These are phyloP conservation scores for Pichia californica DNA, from an alignment of 805 yeast species.

Conservation along the genomic window DNA sequence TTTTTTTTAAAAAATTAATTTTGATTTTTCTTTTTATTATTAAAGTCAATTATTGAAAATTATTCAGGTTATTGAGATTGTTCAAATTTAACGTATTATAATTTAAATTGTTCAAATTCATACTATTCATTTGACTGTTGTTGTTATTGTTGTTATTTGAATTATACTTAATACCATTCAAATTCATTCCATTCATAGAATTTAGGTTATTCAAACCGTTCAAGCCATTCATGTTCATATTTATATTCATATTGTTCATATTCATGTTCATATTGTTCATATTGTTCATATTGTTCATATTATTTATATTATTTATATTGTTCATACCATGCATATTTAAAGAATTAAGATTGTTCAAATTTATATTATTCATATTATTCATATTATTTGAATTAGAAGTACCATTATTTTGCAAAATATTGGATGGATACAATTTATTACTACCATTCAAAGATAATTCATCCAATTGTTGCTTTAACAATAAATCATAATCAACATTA, in stretches of 20 bases:
- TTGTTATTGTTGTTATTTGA: neutral
- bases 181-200: neutral
- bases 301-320: neutral
- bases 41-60: neutral
- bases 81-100: neutral
- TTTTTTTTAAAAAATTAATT: no score
- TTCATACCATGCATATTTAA: neutral
- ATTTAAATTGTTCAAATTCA: neutral
- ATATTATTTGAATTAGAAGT: no score
- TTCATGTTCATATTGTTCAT: neutral
- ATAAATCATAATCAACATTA: slow-evolving; percentile 21
- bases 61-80: neutral
- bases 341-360: neutral
- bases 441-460: slow-evolving; percentile 19
- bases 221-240: neutral
- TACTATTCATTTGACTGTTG: no score
- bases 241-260: neutral
- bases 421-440: neutral
- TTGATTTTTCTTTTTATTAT: no score
- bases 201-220: neutral
- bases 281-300: neutral
- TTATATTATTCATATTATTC: neutral
- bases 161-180: neutral
- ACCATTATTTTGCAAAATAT: no score
- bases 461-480: slow-evolving; percentile 26